A percentile compares a stretch with the other conserved stretches of the same genome.
Conservation (phyloP, 169 alveolate species). For the Cryptosporidium sp. region DNA sequence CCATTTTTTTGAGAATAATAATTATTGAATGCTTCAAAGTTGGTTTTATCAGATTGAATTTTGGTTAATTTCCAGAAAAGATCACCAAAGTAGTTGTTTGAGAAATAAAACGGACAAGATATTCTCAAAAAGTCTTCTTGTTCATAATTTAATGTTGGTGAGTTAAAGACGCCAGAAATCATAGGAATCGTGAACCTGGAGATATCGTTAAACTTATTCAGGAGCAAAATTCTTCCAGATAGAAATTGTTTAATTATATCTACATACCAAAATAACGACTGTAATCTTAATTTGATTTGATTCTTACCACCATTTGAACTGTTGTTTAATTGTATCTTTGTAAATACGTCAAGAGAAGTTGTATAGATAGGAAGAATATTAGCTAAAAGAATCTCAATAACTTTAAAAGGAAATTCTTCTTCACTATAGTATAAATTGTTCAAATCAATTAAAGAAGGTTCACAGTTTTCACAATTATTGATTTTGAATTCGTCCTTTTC, state of each 20-base stretch:
- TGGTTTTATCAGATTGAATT: background rate
- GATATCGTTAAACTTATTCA: slow-evolving; percentile 72
- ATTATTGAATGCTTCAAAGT: background rate
- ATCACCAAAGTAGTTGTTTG: slow-evolving; percentile 59
- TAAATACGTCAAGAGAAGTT: slow-evolving; percentile 33
- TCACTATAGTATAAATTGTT: slow-evolving; percentile 25
- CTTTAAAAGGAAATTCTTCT: slow-evolving; percentile 42
- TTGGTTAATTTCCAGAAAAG: slow-evolving; percentile 9
- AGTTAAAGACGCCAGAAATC: slow-evolving; percentile 78
- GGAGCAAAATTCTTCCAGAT: slow-evolving; percentile 54
- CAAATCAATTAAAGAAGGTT: slow-evolving; percentile 7
- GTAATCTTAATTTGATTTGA: slow-evolving; percentile 1
- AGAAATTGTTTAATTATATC: slow-evolving; percentile 61
- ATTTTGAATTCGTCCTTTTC: background rate
- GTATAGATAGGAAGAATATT: slow-evolving; percentile 55
- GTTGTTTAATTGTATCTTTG: slow-evolving; percentile 37
- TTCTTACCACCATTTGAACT: background rate
- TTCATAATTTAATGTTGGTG: slow-evolving; percentile 76
- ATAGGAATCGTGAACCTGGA: slow-evolving; percentile 77
- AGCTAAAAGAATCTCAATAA: slow-evolving; percentile 14
- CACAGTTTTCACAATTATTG: background rate
- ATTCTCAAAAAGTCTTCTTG: slow-evolving; percentile 79
- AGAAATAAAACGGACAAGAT: slow-evolving; percentile 30
- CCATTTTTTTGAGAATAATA: slow-evolving; percentile 12
- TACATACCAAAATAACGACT: slow-evolving; percentile 52